Evolutionary conservation across 2,329 filamentous ascomycete species (phyloP).

Genomic region (Monosporascus ibericus): DNA sequence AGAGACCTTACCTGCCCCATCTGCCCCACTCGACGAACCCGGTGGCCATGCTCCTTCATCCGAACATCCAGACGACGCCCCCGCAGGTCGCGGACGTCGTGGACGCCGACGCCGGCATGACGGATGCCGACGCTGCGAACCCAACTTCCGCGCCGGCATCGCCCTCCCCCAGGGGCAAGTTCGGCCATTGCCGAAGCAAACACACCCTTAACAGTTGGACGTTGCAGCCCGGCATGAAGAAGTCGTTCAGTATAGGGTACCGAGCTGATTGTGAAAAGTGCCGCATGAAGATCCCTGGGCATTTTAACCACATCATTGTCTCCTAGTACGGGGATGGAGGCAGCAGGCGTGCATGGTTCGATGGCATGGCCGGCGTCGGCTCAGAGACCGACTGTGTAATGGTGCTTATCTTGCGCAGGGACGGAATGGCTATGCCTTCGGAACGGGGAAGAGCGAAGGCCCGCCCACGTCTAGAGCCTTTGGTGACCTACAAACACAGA

Average conservation of each 20-base stretch:
- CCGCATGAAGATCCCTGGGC: constrained; percentile 65
- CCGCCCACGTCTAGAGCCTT: background rate
- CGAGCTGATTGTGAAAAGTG: constrained; percentile 75
- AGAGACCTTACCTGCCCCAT: constrained; percentile 28
- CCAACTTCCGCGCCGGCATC: constrained; percentile 29
- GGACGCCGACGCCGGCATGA: constrained; percentile 25
- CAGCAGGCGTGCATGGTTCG: constrained; percentile 3
- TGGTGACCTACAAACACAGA: background rate
- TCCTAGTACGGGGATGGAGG: constrained; percentile 36
- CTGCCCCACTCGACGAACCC: constrained; percentile 28
- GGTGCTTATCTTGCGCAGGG: background rate
- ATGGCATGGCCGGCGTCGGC: background rate
- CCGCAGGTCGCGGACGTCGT: constrained; percentile 12
- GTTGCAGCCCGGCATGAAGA: constrained; percentile 58
- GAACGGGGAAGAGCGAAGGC: background rate
- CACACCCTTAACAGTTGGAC: constrained; percentile 58
- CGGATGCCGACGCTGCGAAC: constrained; percentile 26
- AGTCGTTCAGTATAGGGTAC: constrained; percentile 72
- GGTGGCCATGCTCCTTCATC: constrained; percentile 28
- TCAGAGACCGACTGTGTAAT: background rate
- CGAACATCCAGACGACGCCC: constrained; percentile 29
- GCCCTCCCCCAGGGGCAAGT: constrained; percentile 42
- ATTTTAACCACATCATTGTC: constrained; percentile 74
- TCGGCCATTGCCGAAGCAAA: constrained; percentile 51
- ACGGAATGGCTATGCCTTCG: background rate